A percentile compares a stretch with the other conserved stretches of the same genome.
These are phyloP conservation scores for Angophora floribunda DNA, from an alignment of 345 rosid genomes.

Conservation along the genomic window DNA sequence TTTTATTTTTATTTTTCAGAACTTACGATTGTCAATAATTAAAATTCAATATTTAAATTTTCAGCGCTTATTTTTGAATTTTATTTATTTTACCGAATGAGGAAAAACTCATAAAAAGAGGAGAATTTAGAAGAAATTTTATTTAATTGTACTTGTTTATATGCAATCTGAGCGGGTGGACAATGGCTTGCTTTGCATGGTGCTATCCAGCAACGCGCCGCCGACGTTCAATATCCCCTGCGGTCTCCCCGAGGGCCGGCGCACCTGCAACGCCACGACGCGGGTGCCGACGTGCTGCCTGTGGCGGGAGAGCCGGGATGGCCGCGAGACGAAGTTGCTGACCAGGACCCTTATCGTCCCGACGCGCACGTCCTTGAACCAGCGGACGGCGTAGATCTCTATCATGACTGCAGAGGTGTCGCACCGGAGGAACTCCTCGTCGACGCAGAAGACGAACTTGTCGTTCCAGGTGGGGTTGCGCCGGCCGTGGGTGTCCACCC, in stretches of 20 bases:
- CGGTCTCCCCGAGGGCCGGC: slow-evolving; percentile 76
- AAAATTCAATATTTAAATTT: background rate
- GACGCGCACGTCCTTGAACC: slow-evolving; percentile 75
- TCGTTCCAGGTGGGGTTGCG: slow-evolving; percentile 89
- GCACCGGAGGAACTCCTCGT: slow-evolving; percentile 50
- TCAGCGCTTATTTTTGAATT: background rate
- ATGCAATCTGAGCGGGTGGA: slow-evolving; percentile 9
- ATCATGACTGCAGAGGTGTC: slow-evolving; percentile 79
- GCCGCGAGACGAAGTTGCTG: slow-evolving; percentile 40
- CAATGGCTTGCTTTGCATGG: slow-evolving; percentile 81
- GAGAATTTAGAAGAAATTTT: background rate
- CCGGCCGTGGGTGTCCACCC: slow-evolving; percentile 45
- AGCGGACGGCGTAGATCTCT: slow-evolving; percentile 66
- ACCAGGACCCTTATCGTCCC: slow-evolving; percentile 68
- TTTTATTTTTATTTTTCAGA: background rate
- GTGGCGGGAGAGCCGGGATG: slow-evolving; percentile 1
- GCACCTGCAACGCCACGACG: slow-evolving; percentile 72
- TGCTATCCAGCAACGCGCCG: slow-evolving; percentile 63
- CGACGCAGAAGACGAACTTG: slow-evolving; percentile 77
- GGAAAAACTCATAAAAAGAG: background rate
- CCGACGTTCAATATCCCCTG: slow-evolving; percentile 91
- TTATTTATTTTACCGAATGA: too few relatives aligned
- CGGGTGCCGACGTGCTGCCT: slow-evolving; percentile 49
- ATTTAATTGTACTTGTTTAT: background rate
- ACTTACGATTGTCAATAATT: background rate